Conservation (phyloP, 2,329 filamentous ascomycete species). For the Penicillium sp. region DNA sequence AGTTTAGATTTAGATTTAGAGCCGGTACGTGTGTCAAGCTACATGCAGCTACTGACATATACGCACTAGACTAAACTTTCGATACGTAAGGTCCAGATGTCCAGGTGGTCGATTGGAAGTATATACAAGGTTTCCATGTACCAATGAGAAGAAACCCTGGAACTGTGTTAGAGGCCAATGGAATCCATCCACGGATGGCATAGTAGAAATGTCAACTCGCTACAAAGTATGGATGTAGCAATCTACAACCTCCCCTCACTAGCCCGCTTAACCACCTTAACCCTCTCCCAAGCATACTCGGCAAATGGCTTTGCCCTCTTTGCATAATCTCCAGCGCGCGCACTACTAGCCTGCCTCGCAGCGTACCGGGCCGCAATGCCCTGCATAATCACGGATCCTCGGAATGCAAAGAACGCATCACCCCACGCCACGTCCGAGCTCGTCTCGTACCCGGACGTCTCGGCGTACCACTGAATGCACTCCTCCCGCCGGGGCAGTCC, state of each 20-base stretch:
- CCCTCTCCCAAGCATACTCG: conserved; percentile 71
- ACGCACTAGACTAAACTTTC: neutral
- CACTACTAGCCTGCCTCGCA: conserved; percentile 81
- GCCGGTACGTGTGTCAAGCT: neutral
- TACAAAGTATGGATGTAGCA: neutral
- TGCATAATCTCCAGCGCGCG: conserved; percentile 70
- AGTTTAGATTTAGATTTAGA: neutral
- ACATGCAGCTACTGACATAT: neutral
- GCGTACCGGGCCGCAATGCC: conserved; percentile 90
- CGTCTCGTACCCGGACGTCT: conserved; percentile 69
- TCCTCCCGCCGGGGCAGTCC: conserved; percentile 62
- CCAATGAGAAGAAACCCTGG: too few species aligned
- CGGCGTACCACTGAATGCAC: conserved; percentile 62
- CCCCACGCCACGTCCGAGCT: conserved; percentile 58
- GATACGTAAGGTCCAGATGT: neutral
- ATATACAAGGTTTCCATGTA: conserved; percentile 1
- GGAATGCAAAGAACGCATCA: conserved; percentile 59
- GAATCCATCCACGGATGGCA: neutral
- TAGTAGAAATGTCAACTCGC: too few species aligned
- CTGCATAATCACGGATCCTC: conserved; percentile 66
- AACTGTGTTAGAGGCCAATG: neutral
- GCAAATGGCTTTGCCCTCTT: conserved; percentile 67
- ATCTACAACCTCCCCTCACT: conserved; percentile 45
- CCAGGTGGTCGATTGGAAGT: neutral
- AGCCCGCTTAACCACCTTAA: conserved; percentile 50